Conservation (phyloP, 495 filamentous ascomycete genomes). For the Penicillium manginii region DNA sequence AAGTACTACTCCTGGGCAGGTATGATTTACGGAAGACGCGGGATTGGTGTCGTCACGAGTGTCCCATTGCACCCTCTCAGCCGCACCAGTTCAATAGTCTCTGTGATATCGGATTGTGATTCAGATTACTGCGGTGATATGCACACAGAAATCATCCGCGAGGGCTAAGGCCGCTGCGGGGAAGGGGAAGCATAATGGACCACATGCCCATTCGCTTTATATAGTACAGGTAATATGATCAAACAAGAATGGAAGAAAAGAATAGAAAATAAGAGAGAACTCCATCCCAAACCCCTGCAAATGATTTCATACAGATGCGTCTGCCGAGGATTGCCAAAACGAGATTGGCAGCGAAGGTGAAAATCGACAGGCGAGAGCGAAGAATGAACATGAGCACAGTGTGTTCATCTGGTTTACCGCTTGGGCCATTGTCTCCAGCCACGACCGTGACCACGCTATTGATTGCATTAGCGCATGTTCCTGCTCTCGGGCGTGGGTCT, state of each 20-base stretch:
- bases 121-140: slow-evolving; percentile 1
- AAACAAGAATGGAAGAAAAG: background rate
- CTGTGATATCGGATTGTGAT: background rate
- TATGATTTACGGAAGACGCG: background rate
- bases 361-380: slow-evolving; percentile 1
- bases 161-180: background rate
- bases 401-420: slow-evolving; percentile 32
- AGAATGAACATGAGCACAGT: background rate
- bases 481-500: background rate
- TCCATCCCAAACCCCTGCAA: slow-evolving; percentile 38
- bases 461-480: slow-evolving; percentile 26
- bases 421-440: slow-evolving; percentile 92
- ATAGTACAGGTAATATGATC: slow-evolving; percentile 29
- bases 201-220: slow-evolving; percentile 16
- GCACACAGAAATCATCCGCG: slow-evolving; percentile 7
- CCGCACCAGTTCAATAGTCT: slow-evolving; percentile 1
- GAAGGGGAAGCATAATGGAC: slow-evolving; percentile 12
- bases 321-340: slow-evolving; percentile 11
- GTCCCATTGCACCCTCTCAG: background rate
- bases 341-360: slow-evolving; percentile 5
- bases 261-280: slow-evolving; percentile 29
- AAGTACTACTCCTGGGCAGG: too few species aligned
- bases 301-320: slow-evolving; percentile 34
- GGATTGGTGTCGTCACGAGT: background rate
- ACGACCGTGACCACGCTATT: slow-evolving; percentile 79